A percentile compares a stretch with the other conserved stretches of the same genome.
Conservation (phyloP, 2,329 filamentous ascomycete genomes). For the Chaetothyriales sp. region DNA sequence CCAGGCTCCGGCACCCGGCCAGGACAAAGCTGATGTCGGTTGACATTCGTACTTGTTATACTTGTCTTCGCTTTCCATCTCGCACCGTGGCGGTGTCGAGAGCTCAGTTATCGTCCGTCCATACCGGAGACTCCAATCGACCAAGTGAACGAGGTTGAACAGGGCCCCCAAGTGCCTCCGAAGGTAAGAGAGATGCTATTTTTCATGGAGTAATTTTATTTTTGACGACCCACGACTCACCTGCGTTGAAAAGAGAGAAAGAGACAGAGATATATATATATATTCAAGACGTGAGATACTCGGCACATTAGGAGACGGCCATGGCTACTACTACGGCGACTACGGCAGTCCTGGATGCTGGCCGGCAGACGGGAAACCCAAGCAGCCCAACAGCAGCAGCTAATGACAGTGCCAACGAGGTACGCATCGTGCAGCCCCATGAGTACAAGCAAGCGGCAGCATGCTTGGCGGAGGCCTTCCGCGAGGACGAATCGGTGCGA, state of each 20-base stretch:
- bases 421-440: conserved; percentile 48
- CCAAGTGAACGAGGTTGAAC: conserved; percentile 27
- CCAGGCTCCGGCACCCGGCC: neutral
- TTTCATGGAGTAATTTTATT: conserved; percentile 9
- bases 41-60: conserved; percentile 39
- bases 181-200: conserved; percentile 15
- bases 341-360: conserved; percentile 13
- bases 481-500: conserved; percentile 54
- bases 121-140: conserved; percentile 38
- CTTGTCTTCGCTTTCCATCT: conserved; percentile 40
- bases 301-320: too few species aligned
- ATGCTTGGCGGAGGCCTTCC: conserved; percentile 64
- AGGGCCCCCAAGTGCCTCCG: neutral
- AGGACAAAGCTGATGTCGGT: conserved; percentile 38
- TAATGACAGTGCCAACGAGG: conserved; percentile 31
- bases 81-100: conserved; percentile 42
- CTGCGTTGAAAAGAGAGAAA: conserved; percentile 2
- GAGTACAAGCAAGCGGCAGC: conserved; percentile 58
- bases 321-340: conserved; percentile 16
- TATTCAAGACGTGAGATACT: too few species aligned
- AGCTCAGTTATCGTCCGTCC: conserved; percentile 40
- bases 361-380: conserved; percentile 13
- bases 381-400: conserved; percentile 7
- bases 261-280: conserved; percentile 7
- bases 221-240: conserved; percentile 1